A percentile compares a stretch with the other conserved stretches of the same genome.
Evolutionary conservation across 2,329 filamentous ascomycete genomes (phyloP).

Genomic region (Ascochyta pisi): DNA sequence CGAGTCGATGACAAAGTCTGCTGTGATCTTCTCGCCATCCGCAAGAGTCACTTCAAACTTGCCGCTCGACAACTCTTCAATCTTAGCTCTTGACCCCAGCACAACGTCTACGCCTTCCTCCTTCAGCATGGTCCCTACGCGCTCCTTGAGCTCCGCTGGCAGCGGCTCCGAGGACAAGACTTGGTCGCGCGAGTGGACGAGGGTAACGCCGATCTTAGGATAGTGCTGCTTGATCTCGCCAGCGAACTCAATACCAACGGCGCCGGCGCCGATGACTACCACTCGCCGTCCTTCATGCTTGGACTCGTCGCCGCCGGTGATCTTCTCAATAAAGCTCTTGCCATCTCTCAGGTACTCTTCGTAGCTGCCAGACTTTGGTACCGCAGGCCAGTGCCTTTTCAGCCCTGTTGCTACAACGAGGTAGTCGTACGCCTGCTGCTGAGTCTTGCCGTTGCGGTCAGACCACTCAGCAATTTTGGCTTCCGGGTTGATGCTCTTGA

Average conservation of each 20-base stretch:
- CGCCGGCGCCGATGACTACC: conserved; percentile 78
- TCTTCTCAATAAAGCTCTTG: conserved; percentile 63
- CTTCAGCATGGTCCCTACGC: conserved; percentile 63
- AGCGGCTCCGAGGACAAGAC: conserved; percentile 77
- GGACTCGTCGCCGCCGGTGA: conserved; percentile 38
- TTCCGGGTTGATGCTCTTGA: conserved; percentile 65
- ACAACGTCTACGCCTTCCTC: conserved; percentile 71
- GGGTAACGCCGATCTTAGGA: conserved; percentile 70
- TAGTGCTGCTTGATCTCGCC: conserved; percentile 75
- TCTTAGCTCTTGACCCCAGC: conserved; percentile 65
- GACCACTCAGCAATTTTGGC: conserved; percentile 66
- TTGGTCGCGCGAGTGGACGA: conserved; percentile 74
- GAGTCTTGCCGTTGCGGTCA: conserved; percentile 57
- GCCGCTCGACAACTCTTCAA: conserved; percentile 35
- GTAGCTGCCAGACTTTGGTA: conserved; percentile 69
- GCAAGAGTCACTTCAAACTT: conserved; percentile 54
- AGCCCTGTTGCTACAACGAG: conserved; percentile 76
- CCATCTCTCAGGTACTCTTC: conserved; percentile 70
- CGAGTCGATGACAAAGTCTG: conserved; percentile 73
- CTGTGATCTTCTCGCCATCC: conserved; percentile 57
- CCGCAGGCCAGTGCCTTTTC: conserved; percentile 72
- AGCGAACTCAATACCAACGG: conserved; percentile 83
- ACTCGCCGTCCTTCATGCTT: conserved; percentile 56
- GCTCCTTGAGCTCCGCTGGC: conserved; percentile 72
- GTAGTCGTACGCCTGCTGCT: conserved; percentile 69